Base-by-base conservation (phyloP, 768 basidiomycete genomes). In the Kondoa subrosea region DNA sequence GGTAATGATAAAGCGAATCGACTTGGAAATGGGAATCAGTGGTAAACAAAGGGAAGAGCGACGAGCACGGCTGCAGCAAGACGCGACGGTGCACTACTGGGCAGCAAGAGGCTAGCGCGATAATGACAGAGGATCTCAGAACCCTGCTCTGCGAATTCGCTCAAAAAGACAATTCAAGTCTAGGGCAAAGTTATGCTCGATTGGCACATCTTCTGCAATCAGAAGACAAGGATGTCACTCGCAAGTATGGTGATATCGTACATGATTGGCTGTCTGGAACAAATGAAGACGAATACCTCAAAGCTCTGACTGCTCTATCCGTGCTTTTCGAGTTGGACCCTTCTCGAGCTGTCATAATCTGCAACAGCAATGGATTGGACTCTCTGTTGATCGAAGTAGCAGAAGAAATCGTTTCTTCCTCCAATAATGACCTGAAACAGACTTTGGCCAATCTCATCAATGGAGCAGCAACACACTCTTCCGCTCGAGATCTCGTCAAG, bases 311-410 rank as follows among this genome's bases (percentile, higher is more conserved):
- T 0, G 85, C 89, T 75, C 80, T 91, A 62, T 79, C 82, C n/a
- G 88, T 87, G 0, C 78, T 92, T 25, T 89, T 90, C 73, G 88
- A 90, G 75, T 83, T 90, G n/a, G 88, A 89, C 71, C 82, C 84
- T 77, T 78, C 81, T 64, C 78, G 83, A 1, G 89, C 87, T 12
- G 79, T 84, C 12, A 72, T 80, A 27, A 83, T 92, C 65, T 84
- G 91, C 67, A 76, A 78, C 40, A 79, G 81, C 63, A 85, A 88
- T 68, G 85, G 84, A 2, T 75, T 86, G 17, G 72, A 85, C 33
- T 84, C 87, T 50, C 81, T 81, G 58, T 77, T 90, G 64, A 80
- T 83, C 74, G 88, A 91, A 73, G 81, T 81, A 16, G 81, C 85
- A 29, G 89, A 92, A 69, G 77, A 87, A 50, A 8, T 50, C n/a